Evolutionary conservation across 345 rosid species (phyloP).

Genomic region (Salix brachista): DNA sequence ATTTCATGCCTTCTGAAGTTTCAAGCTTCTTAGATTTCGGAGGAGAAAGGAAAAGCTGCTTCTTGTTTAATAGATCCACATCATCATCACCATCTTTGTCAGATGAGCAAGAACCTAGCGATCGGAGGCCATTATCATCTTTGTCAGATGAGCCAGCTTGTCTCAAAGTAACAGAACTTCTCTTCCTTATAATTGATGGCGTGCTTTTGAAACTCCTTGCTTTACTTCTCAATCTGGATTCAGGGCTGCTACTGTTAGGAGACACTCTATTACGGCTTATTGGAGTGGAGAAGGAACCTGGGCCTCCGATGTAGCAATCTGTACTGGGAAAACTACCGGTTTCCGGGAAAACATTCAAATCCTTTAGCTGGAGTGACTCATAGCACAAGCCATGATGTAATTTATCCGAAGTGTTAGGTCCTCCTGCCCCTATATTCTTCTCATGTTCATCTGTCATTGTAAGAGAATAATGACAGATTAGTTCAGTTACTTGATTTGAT

Average conservation of each 20-base stretch:
- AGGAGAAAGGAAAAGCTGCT: slow-evolving; percentile 13
- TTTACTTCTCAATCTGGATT: slow-evolving; percentile 10
- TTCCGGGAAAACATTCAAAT: background rate
- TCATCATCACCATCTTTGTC: background rate
- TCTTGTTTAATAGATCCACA: background rate
- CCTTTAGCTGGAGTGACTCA: background rate
- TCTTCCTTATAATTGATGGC: slow-evolving; percentile 18
- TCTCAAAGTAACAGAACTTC: background rate
- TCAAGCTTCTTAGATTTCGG: slow-evolving; percentile 20
- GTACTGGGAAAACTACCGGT: background rate
- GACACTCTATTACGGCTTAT: background rate
- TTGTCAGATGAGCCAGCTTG: too few relatives aligned
- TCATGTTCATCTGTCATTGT: background rate
- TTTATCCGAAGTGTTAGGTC: background rate
- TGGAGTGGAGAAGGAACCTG: background rate
- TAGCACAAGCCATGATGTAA: slow-evolving; percentile 4
- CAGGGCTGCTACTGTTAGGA: background rate
- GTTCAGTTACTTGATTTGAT: too few relatives aligned
- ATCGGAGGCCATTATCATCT: background rate
- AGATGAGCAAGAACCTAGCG: background rate
- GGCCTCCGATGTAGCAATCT: background rate
- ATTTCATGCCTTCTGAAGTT: background rate
- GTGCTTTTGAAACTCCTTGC: slow-evolving; percentile 9
- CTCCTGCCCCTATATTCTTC: background rate
- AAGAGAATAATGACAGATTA: background rate